Evolutionary conservation across 2,329 filamentous ascomycete genomes (phyloP).

Genomic region (Trichoderma sp.): DNA sequence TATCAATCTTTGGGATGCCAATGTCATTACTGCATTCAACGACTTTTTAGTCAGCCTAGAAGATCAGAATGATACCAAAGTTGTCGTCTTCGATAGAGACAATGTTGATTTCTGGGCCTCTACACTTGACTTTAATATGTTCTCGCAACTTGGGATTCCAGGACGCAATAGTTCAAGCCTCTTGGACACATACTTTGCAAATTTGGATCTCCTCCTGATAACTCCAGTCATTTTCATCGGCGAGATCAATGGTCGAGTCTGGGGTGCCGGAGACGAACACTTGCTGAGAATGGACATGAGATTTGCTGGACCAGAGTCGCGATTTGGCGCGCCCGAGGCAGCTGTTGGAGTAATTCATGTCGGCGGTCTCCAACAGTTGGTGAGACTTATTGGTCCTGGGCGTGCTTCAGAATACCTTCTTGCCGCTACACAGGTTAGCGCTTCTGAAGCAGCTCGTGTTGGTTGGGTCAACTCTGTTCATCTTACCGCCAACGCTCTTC

Average conservation of each 20-base stretch:
- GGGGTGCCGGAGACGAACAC: conserved; percentile 1
- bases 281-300: conserved; percentile 6
- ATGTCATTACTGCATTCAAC: neutral
- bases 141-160: neutral
- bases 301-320: neutral
- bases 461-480: conserved; percentile 1
- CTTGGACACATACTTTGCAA: neutral
- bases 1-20: conserved; percentile 1
- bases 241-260: neutral
- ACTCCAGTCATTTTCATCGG: conserved; percentile 9
- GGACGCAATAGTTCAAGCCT: neutral
- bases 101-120: neutral
- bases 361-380: conserved; percentile 2
- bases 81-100: neutral
- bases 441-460: neutral
- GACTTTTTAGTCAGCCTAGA: neutral
- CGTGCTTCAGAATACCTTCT: conserved; percentile 1
- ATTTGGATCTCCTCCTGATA: neutral
- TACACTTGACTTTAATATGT: neutral
- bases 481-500: neutral
- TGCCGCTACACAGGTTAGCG: neutral
- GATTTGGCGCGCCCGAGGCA: neutral
- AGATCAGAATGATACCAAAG: neutral
- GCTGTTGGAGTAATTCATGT: neutral
- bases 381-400: neutral